Evolutionary conservation across 768 basidiomycete genomes (phyloP), one percentile per base, ranked within the genome.

Genomic region (Russula brevipes): DNA sequence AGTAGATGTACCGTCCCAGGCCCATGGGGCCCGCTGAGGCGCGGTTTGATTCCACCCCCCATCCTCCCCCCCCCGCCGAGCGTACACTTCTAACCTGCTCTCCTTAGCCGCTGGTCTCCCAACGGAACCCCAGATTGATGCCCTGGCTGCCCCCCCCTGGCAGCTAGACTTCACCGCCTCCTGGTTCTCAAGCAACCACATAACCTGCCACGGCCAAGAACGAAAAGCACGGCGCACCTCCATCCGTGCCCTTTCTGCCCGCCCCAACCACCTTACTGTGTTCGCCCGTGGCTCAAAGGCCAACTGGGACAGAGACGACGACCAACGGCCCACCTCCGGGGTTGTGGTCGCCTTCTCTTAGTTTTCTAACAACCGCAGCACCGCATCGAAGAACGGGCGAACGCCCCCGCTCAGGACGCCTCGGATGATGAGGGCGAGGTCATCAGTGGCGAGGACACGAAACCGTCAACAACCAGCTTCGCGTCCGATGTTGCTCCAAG

Each of bases 401-500:
- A 85, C 72, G 78, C 71, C 16, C 66, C 70, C 24, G 69, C 60
- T 12, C 73, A 72, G 41, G 68, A 59, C 10, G 75, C 76, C 50
- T 73, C 73, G 30, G 68, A 64, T 31, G 76, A 76, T 60, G 70
- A 72, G 38, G 74, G 72, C 2, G 71, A 60, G 68, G 67, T 72
- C 67, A 58, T 66, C 68, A 62, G 24, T 24, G 24, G 75, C 72
- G 60, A 45, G 60, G 51, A 64, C 5, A 50, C 50, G 38, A 53
- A 10, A 50, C 65, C 49, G 30, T 35, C 33, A 58, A 31, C 19
- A 57, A 36, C 63, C 68, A 44, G 61, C 19, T 74, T 76, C 2
- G 87, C 88, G 1, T 91, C 91, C n/a, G 78, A 77, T 50, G 87
- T 86, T 39, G 89, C 91, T 1, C 67, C 84, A 39, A 77, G 76